Conservation (phyloP, 2,329 filamentous ascomycete genomes). For the Colletotrichum ledebouriae region DNA sequence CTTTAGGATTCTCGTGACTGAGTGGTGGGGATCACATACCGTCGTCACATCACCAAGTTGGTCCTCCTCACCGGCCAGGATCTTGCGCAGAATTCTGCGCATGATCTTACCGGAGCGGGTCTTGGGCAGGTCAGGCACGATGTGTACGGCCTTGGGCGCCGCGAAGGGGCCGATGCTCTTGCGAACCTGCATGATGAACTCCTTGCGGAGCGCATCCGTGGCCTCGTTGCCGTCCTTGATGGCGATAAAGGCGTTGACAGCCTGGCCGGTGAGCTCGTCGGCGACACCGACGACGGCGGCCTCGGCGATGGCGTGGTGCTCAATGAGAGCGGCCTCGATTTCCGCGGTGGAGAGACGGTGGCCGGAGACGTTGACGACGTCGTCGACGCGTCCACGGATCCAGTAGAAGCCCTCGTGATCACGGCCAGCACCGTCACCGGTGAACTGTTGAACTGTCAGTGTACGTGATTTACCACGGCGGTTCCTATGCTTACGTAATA, state of each 20-base stretch:
- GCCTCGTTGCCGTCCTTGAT: slow-evolving; percentile 87
- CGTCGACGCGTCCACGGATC: slow-evolving; percentile 98
- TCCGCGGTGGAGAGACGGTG: slow-evolving; percentile 97
- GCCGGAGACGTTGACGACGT: slow-evolving; percentile 97
- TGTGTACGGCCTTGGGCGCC: slow-evolving; percentile 91
- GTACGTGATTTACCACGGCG: not conserved
- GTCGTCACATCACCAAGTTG: slow-evolving; percentile 94
- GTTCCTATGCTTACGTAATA: slow-evolving; percentile 83
- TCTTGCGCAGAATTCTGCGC: slow-evolving; percentile 96
- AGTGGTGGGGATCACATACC: slow-evolving; percentile 65
- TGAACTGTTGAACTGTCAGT: slow-evolving; percentile 71
- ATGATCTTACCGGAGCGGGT: slow-evolving; percentile 99
- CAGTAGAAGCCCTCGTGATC: slow-evolving; percentile 99
- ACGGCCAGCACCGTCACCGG: slow-evolving; percentile 92
- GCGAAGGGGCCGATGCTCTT: slow-evolving; percentile 98
- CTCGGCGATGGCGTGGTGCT: slow-evolving; percentile 91
- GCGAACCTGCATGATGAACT: slow-evolving; percentile 92
- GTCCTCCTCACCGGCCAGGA: slow-evolving; percentile 96
- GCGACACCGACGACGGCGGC: slow-evolving; percentile 93
- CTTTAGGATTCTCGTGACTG: not conserved
- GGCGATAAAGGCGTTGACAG: slow-evolving; percentile 95
- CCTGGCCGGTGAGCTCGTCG: slow-evolving; percentile 96
- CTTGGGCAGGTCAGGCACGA: slow-evolving; percentile 95
- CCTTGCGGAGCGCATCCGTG: slow-evolving; percentile 87
- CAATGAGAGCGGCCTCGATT: slow-evolving; percentile 96